A percentile compares a stretch with the other conserved stretches of the same genome.
phyloP scores from a whole-genome alignment of 768 basidiomycete genomes.

The Russula emetica region DNA sequence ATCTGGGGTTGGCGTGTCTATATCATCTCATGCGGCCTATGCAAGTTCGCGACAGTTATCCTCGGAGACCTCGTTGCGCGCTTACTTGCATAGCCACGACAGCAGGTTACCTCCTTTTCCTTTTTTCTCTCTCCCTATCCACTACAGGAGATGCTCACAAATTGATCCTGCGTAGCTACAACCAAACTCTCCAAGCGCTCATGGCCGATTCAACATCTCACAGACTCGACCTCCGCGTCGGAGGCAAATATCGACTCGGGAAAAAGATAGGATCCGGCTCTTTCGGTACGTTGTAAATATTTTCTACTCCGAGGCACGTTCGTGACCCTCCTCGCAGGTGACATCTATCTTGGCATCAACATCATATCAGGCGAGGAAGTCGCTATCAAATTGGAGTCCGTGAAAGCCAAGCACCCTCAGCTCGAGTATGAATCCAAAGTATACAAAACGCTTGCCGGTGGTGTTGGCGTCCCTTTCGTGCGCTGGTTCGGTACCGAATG shows the following conservation, averaged over 20 bases:
- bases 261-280: conserved; percentile 99
- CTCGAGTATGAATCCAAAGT: conserved; percentile 97
- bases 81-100: conserved; percentile 16
- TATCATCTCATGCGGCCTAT: not conserved
- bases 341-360: conserved; percentile 99
- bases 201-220: conserved; percentile 72
- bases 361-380: conserved; percentile 99
- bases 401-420: conserved; percentile 99
- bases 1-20: not conserved
- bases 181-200: conserved; percentile 21
- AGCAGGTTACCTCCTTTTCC: conserved; percentile 6
- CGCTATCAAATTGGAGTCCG: conserved; percentile 99
- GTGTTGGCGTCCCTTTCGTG: conserved; percentile 98
- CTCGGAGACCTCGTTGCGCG: conserved; percentile 5
- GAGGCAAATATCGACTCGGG: conserved; percentile 94
- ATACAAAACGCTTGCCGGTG: conserved; percentile 97
- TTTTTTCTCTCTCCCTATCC: not conserved
- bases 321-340: conserved; percentile 49
- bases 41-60: not conserved
- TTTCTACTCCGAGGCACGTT: not conserved
- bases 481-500: conserved; percentile 94
- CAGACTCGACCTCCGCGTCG: conserved; percentile 83
- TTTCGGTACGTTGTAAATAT: conserved; percentile 64
- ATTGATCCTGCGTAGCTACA: conserved; percentile 20
- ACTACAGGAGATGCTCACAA: conserved; percentile 10